phyloP scores from a whole-genome alignment of 257 asterid genomes.

The Lycium ferocissimum region DNA sequence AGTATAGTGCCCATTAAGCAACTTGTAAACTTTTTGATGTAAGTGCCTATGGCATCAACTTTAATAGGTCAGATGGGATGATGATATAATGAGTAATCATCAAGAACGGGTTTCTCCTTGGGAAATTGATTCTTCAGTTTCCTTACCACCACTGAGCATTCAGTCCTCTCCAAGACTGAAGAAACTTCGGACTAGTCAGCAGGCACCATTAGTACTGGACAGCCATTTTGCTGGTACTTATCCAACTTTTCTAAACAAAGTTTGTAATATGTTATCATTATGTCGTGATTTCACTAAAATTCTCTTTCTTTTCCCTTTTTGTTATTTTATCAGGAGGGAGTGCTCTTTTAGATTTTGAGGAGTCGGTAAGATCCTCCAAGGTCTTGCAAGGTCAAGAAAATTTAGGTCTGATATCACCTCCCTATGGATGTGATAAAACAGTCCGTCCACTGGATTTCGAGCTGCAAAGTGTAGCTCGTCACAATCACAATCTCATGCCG shows the following conservation, averaged over 20 bases:
- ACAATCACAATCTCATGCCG: constrained; percentile 47
- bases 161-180: constrained; percentile 86
- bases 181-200: constrained; percentile 72
- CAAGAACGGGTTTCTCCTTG: constrained; percentile 97
- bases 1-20: neutral
- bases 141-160: constrained; percentile 68
- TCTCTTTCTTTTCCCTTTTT: neutral
- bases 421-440: constrained; percentile 64
- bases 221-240: constrained; percentile 63
- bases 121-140: constrained; percentile 94
- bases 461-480: constrained; percentile 52
- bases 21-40: constrained; percentile 15
- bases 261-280: constrained; percentile 19
- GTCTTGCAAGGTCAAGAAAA: constrained; percentile 99
- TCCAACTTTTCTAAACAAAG: constrained; percentile 35
- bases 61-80: constrained; percentile 95
- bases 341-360: constrained; percentile 90
- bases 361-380: constrained; percentile 88
- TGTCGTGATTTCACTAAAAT: neutral
- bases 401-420: constrained; percentile 68
- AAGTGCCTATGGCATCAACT: constrained; percentile 26
- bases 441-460: constrained; percentile 73
- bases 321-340: constrained; percentile 57
- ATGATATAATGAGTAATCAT: constrained; percentile 69
- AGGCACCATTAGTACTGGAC: constrained; percentile 57